Evolutionary conservation across 1,139 yeast genomes (phyloP).

Genomic region (Kluyveromyces marxianus): DNA sequence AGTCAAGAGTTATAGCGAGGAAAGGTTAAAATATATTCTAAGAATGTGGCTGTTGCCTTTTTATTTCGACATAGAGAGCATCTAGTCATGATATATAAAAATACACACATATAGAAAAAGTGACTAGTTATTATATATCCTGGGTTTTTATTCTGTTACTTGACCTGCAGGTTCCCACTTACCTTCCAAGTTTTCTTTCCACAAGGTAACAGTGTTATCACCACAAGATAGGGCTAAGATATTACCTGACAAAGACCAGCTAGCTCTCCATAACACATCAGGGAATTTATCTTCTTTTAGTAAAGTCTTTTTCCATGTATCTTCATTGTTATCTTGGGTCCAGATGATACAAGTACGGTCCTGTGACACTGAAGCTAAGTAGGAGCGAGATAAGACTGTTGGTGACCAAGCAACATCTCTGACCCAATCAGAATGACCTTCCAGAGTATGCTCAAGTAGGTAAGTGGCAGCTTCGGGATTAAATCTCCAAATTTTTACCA

Average conservation of each 20-base stretch:
- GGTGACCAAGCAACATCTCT: slow-evolving; percentile 99
- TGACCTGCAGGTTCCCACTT: slow-evolving; percentile 97
- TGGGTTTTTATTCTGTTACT: slow-evolving; percentile 56
- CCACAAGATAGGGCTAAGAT: slow-evolving; percentile 94
- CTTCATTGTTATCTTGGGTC: slow-evolving; percentile 66
- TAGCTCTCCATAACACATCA: slow-evolving; percentile 96
- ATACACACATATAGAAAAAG: no score
- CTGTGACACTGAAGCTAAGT: slow-evolving; percentile 97
- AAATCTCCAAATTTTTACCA: slow-evolving; percentile 84
- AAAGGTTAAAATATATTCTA: no score
- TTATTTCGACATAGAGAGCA: no score
- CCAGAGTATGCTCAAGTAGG: slow-evolving; percentile 65
- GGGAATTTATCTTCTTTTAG: slow-evolving; percentile 80
- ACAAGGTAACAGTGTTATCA: slow-evolving; percentile 87
- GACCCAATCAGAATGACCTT: slow-evolving; percentile 97
- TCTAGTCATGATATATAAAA: no score
- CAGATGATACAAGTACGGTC: slow-evolving; percentile 92
- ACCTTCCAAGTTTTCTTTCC: slow-evolving; percentile 93
- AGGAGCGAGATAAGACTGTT: slow-evolving; percentile 73
- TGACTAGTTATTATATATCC: no score
- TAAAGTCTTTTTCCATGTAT: slow-evolving; percentile 73
- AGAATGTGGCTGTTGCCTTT: no score
- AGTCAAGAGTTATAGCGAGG: no score
- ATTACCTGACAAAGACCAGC: slow-evolving; percentile 96
- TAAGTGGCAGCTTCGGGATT: slow-evolving; percentile 53